These are phyloP conservation scores for Barnettozyma wickerhamii DNA, from an alignment of 805 yeast genomes.

Conservation along the genomic window DNA sequence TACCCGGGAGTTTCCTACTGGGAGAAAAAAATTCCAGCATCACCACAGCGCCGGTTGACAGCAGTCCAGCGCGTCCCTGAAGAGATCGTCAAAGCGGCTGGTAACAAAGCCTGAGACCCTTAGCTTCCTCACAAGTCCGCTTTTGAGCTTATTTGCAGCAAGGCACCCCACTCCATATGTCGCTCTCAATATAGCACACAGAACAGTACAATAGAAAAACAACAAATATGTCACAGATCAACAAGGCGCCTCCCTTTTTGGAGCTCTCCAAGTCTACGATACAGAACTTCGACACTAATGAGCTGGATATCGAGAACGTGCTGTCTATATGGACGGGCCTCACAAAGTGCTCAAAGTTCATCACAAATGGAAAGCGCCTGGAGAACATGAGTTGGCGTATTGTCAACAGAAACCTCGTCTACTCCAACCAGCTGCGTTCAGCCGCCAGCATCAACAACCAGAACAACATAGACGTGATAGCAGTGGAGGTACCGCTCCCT, in stretches of 20 bases:
- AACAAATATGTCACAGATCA: conserved; percentile 15
- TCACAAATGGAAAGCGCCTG: conserved; percentile 26
- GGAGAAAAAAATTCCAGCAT: not conserved
- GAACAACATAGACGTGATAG: conserved; percentile 2
- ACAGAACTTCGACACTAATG: conserved; percentile 23
- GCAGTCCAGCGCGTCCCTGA: not conserved
- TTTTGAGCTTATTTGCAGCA: not conserved
- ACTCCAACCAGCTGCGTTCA: conserved; percentile 12
- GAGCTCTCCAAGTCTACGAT: conserved; percentile 26
- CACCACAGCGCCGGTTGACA: too few relatives aligned
- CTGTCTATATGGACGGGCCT: conserved; percentile 39
- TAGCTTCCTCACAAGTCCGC: not conserved
- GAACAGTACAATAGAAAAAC: not conserved
- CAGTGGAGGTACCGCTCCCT: conserved; percentile 5
- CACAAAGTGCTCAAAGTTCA: conserved; percentile 27
- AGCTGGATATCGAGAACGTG: conserved; percentile 35
- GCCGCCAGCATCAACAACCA: conserved; percentile 3
- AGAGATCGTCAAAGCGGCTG: not conserved
- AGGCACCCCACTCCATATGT: conserved; percentile 1
- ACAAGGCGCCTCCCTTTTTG: conserved; percentile 27
- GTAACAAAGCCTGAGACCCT: not conserved
- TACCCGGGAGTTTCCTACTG: not conserved
- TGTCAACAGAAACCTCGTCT: conserved; percentile 26
- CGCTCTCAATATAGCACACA: not conserved
- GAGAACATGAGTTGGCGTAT: conserved; percentile 31